A percentile compares a stretch with the other conserved stretches of the same genome.
Conservation (phyloP, 2,329 filamentous ascomycete genomes). For the Claviceps sp. region DNA sequence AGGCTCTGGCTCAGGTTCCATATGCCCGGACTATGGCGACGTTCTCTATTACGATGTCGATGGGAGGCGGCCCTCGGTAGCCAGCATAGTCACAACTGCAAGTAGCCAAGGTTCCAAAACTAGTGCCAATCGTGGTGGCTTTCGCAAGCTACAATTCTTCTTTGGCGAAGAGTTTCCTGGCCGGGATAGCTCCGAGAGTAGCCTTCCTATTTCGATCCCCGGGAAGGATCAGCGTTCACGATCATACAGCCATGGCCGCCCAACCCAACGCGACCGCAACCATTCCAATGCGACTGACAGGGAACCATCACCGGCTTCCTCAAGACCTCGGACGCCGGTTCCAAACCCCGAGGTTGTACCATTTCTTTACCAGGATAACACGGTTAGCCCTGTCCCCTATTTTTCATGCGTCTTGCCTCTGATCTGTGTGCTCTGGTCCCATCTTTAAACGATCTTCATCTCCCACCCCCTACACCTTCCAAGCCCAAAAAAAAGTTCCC, state of each 20-base stretch:
- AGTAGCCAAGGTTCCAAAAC: slow-evolving; percentile 75
- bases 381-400: slow-evolving; percentile 37
- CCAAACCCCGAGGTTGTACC: slow-evolving; percentile 89
- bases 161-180: slow-evolving; percentile 81
- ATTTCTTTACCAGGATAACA: slow-evolving; percentile 80
- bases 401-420: slow-evolving; percentile 2
- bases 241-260: slow-evolving; percentile 46
- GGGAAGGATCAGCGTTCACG: slow-evolving; percentile 49
- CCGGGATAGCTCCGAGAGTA: slow-evolving; percentile 61
- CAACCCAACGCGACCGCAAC: slow-evolving; percentile 57
- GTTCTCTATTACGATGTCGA: slow-evolving; percentile 46
- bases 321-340: slow-evolving; percentile 70
- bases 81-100: slow-evolving; percentile 64
- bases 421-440: not conserved
- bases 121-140: slow-evolving; percentile 55
- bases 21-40: slow-evolving; percentile 45
- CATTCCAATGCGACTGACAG: slow-evolving; percentile 66
- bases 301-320: slow-evolving; percentile 62
- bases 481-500: not conserved
- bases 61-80: slow-evolving; percentile 72
- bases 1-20: slow-evolving; percentile 4
- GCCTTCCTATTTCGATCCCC: slow-evolving; percentile 35
- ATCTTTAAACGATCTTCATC: slow-evolving; percentile 1
- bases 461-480: not conserved
- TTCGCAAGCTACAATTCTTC: slow-evolving; percentile 79